Conservation (phyloP, 1,284 basidiomycete species). For the Porogramme epimiltina region DNA sequence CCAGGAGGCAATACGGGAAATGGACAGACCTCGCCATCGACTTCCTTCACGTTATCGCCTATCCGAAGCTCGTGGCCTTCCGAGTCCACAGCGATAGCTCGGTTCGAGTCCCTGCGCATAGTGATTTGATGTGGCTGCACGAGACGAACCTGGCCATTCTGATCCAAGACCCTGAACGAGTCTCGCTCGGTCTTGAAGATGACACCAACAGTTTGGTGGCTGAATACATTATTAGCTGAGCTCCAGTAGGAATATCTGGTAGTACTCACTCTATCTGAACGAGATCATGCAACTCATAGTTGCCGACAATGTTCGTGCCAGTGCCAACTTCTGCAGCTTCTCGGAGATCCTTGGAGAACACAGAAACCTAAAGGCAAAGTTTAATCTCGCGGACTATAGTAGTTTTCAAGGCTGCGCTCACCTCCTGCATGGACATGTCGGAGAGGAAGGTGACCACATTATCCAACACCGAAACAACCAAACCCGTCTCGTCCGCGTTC, state of each 20-base stretch:
- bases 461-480: slow-evolving; percentile 90
- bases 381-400: too few relatives aligned
- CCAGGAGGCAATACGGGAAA: neutral
- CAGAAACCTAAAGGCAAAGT: slow-evolving; percentile 86
- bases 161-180: slow-evolving; percentile 94
- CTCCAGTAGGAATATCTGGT: slow-evolving; percentile 1
- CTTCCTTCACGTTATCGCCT: slow-evolving; percentile 94
- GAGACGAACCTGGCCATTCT: slow-evolving; percentile 85
- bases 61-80: slow-evolving; percentile 83
- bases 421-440: slow-evolving; percentile 97
- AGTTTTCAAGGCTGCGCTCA: too few relatives aligned
- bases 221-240: slow-evolving; percentile 33
- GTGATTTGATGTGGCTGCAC: slow-evolving; percentile 97
- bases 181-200: slow-evolving; percentile 98
- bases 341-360: slow-evolving; percentile 96
- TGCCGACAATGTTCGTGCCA: slow-evolving; percentile 85
- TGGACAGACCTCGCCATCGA: slow-evolving; percentile 78
- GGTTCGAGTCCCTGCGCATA: slow-evolving; percentile 82
- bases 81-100: slow-evolving; percentile 88
- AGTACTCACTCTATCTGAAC: slow-evolving; percentile 91
- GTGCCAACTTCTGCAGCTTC: slow-evolving; percentile 96
- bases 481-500: slow-evolving; percentile 93
- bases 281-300: slow-evolving; percentile 95
- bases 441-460: slow-evolving; percentile 96
- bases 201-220: slow-evolving; percentile 91